Evolutionary conservation across 2,329 filamentous ascomycete genomes (phyloP).

Genomic region (Ophiostoma montium): DNA sequence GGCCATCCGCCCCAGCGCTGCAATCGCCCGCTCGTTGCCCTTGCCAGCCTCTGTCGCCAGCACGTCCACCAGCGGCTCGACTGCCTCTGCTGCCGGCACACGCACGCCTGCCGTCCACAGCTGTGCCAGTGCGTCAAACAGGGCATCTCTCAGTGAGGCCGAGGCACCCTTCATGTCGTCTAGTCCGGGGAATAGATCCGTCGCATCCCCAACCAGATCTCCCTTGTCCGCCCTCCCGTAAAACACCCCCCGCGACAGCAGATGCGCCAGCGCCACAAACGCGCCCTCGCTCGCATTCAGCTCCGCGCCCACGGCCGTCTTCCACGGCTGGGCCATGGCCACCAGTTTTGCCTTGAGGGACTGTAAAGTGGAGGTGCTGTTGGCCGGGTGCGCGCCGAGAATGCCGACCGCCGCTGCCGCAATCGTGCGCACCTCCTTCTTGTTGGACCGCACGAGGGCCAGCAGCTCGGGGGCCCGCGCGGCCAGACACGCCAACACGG

Average conservation of each 20-base stretch:
- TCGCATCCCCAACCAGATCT: background rate
- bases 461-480: slow-evolving; percentile 38
- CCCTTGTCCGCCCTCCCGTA: slow-evolving; percentile 19
- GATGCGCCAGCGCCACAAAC: slow-evolving; percentile 29
- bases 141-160: slow-evolving; percentile 27
- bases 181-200: slow-evolving; percentile 4
- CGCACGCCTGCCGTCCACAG: slow-evolving; percentile 29
- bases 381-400: slow-evolving; percentile 50
- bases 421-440: slow-evolving; percentile 49
- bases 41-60: slow-evolving; percentile 59
- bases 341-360: slow-evolving; percentile 32
- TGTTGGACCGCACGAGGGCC: slow-evolving; percentile 54
- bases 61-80: slow-evolving; percentile 38
- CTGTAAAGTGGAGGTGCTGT: slow-evolving; percentile 26
- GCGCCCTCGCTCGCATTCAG: slow-evolving; percentile 33
- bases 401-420: slow-evolving; percentile 64
- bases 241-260: slow-evolving; percentile 30
- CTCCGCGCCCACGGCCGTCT: slow-evolving; percentile 29
- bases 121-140: slow-evolving; percentile 31
- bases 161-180: slow-evolving; percentile 13
- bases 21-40: slow-evolving; percentile 68
- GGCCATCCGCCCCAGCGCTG: slow-evolving; percentile 64
- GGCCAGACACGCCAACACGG: slow-evolving; percentile 33
- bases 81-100: slow-evolving; percentile 11
- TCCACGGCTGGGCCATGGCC: slow-evolving; percentile 34